A percentile compares a stretch with the other conserved stretches of the same genome.
These are phyloP conservation scores for Neurospora tetraspora DNA, from an alignment of 495 filamentous ascomycete genomes.

Conservation along the genomic window DNA sequence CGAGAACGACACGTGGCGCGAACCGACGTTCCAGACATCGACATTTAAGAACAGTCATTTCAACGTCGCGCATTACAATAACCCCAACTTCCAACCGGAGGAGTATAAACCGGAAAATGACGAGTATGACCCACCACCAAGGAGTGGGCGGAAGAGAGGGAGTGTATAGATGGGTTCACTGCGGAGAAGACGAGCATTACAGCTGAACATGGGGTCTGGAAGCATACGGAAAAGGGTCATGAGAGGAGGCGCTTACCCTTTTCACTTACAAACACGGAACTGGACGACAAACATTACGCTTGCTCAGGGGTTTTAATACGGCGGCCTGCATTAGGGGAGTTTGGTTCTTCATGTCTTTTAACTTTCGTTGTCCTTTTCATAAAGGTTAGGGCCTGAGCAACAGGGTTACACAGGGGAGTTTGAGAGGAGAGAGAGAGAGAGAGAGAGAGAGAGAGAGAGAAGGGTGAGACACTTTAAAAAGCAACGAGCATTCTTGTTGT, in stretches of 20 bases:
- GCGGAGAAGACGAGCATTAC: background rate
- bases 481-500: background rate
- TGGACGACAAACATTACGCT: background rate
- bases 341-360: background rate
- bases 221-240: background rate
- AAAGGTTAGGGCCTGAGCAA: background rate
- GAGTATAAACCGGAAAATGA: slow-evolving; percentile 40
- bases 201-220: background rate
- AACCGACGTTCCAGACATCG: slow-evolving; percentile 44
- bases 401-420: background rate
- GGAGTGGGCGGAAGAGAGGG: slow-evolving; percentile 28
- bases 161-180: slow-evolving; percentile 13
- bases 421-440: background rate
- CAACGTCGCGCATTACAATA: slow-evolving; percentile 76
- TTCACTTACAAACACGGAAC: background rate
- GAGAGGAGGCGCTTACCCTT: background rate
- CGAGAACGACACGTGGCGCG: slow-evolving; percentile 27
- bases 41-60: slow-evolving; percentile 57
- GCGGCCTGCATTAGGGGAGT: background rate
- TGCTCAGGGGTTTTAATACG: background rate
- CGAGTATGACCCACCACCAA: slow-evolving; percentile 21
- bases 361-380: background rate
- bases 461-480: background rate
- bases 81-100: slow-evolving; percentile 74
- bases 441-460: background rate